These are phyloP conservation scores for Lactarius hengduanensis DNA, from an alignment of 768 basidiomycete genomes.

Conservation along the genomic window DNA sequence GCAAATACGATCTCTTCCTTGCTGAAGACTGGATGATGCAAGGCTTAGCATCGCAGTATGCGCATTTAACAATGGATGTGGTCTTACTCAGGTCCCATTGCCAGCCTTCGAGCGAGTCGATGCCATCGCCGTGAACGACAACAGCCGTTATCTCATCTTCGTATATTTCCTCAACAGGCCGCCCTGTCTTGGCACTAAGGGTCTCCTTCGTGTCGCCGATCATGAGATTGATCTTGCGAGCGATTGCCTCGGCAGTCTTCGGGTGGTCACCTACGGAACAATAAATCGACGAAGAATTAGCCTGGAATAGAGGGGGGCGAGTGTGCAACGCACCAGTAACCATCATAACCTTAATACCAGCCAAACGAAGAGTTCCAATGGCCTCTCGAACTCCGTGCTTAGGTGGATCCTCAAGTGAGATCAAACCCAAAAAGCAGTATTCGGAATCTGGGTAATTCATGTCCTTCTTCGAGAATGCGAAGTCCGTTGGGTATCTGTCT, in stretches of 20 bases:
- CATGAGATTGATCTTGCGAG: conserved; percentile 69
- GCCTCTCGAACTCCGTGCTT: conserved; percentile 72
- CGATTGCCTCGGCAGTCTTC: conserved; percentile 72
- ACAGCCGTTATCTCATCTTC: conserved; percentile 68
- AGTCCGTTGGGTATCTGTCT: conserved; percentile 45
- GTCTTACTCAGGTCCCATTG: conserved; percentile 69
- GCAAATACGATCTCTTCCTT: conserved; percentile 73
- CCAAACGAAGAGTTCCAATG: conserved; percentile 65
- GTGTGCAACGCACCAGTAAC: conserved; percentile 50
- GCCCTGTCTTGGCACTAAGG: conserved; percentile 53
- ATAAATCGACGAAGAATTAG: background rate
- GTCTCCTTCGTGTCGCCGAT: conserved; percentile 65
- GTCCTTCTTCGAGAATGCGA: conserved; percentile 55
- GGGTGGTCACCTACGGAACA: conserved; percentile 57
- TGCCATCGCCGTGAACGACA: conserved; percentile 67
- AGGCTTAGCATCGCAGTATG: background rate
- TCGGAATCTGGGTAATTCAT: conserved; percentile 51
- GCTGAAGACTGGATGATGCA: conserved; percentile 49
- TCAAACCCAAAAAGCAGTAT: conserved; percentile 64
- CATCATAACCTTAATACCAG: conserved; percentile 78
- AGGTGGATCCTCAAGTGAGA: conserved; percentile 68
- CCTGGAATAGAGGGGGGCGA: background rate
- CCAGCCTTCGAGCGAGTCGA: conserved; percentile 65
- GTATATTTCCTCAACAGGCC: conserved; percentile 56
- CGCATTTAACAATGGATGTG: conserved; percentile 16